Percentiles rank a stretch among this genome's conserved stretches.
These are phyloP conservation scores for Diaporthe citrichinensis DNA, from an alignment of 2,329 filamentous ascomycete species.

Conservation along the genomic window DNA sequence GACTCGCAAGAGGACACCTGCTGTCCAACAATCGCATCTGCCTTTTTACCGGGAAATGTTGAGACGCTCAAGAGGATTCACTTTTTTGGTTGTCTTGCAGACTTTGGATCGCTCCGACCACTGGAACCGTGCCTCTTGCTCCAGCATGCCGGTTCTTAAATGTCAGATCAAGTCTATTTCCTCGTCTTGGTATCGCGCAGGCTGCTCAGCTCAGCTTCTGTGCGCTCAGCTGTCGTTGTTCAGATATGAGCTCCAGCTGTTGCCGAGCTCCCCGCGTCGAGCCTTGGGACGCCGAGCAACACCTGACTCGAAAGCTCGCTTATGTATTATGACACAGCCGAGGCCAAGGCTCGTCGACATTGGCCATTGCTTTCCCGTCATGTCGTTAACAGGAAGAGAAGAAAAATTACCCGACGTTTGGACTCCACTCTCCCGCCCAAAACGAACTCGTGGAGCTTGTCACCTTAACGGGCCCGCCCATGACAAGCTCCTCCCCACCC, in stretches of 20 bases:
- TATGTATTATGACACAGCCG: slow-evolving; percentile 20
- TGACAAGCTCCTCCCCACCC: slow-evolving; percentile 10
- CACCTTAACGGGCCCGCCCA: slow-evolving; percentile 15
- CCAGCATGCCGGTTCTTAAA: not conserved
- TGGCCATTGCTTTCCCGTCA: not conserved
- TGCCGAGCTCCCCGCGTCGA: not conserved
- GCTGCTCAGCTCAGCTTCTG: not conserved
- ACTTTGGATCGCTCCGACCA: slow-evolving; percentile 10
- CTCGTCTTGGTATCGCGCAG: not conserved
- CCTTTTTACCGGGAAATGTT: not conserved
- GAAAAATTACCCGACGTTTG: slow-evolving; percentile 8
- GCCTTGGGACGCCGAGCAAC: not conserved
- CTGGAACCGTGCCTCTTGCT: slow-evolving; percentile 5
- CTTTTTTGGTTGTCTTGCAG: not conserved
- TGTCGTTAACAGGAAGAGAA: not conserved
- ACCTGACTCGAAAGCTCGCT: slow-evolving; percentile 3
- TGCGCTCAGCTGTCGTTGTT: not conserved
- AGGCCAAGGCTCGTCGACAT: not conserved
- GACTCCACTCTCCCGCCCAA: slow-evolving; percentile 12
- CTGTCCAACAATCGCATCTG: not conserved
- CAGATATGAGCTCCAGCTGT: not conserved
- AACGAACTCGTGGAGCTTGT: slow-evolving; percentile 33
- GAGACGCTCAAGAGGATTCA: not conserved
- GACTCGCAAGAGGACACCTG: not conserved
- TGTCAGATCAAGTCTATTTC: not conserved